Conservation (phyloP, 2,329 filamentous ascomycete species). For the Nothophaeocryptopus gaeumannii region DNA sequence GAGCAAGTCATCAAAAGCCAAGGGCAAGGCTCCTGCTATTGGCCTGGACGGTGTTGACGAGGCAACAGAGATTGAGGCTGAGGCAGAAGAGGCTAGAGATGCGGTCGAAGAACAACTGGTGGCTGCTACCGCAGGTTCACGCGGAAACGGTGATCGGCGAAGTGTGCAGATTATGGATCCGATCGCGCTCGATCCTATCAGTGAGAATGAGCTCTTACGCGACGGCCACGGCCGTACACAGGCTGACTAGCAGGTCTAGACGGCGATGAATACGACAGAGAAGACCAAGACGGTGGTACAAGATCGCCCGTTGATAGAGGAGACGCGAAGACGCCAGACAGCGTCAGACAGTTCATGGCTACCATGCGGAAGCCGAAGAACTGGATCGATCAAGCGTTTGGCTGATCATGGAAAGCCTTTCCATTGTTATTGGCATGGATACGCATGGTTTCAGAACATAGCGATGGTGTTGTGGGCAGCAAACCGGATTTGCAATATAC, state of each 20-base stretch:
- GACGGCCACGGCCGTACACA: constrained; percentile 14
- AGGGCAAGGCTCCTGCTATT: constrained; percentile 18
- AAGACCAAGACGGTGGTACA: constrained; percentile 8
- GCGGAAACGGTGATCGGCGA: constrained; percentile 15
- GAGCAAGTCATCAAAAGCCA: constrained; percentile 13
- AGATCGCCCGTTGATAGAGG: constrained; percentile 20
- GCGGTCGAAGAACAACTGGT: constrained; percentile 10
- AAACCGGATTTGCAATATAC: constrained; percentile 8
- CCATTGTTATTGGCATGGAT: neutral
- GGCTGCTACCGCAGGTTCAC: constrained; percentile 11
- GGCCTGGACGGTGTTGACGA: constrained; percentile 20
- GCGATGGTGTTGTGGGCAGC: constrained; percentile 15
- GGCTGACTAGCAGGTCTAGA: constrained; percentile 20
- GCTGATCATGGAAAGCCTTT: constrained; percentile 9
- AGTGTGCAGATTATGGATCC: constrained; percentile 25
- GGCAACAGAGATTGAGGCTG: constrained; percentile 12
- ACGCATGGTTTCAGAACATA: constrained; percentile 1
- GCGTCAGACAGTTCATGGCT: constrained; percentile 20
- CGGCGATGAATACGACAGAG: constrained; percentile 18
- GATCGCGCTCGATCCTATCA: constrained; percentile 15
- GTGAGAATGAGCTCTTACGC: constrained; percentile 17
- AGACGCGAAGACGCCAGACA: constrained; percentile 22
- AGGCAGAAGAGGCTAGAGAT: constrained; percentile 9
- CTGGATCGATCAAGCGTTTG: constrained; percentile 24
- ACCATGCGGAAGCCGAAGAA: constrained; percentile 23